A percentile compares a stretch with the other conserved stretches of the same genome.
phyloP scores from a whole-genome alignment of 2,329 filamentous ascomycete species.

The Monilinia aucupariae region DNA sequence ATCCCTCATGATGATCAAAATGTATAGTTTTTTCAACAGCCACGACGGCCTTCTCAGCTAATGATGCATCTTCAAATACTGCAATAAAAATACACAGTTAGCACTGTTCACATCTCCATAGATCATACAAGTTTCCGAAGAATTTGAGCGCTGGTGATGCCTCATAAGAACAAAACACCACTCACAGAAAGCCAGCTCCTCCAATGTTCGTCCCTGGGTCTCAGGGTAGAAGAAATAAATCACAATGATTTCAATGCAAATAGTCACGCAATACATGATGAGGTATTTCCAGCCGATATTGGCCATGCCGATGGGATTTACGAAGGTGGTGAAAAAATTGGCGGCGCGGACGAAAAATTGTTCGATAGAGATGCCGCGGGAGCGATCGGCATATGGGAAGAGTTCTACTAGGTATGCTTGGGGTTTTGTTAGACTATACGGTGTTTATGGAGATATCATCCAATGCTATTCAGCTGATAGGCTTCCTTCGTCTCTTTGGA shows the following conservation, averaged over 20 bases:
- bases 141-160: no score
- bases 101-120: background rate
- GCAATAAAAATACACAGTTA: background rate
- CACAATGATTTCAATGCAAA: slow-evolving; percentile 39
- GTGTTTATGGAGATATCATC: no score
- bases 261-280: slow-evolving; percentile 40
- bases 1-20: slow-evolving; percentile 18
- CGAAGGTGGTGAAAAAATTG: slow-evolving; percentile 34
- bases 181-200: slow-evolving; percentile 42
- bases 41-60: slow-evolving; percentile 35
- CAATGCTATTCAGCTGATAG: no score
- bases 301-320: slow-evolving; percentile 42
- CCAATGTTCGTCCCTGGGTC: slow-evolving; percentile 39
- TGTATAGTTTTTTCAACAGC: slow-evolving; percentile 37
- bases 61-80: slow-evolving; percentile 38
- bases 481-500: no score
- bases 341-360: slow-evolving; percentile 38
- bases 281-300: slow-evolving; percentile 30
- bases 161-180: background rate
- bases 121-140: background rate
- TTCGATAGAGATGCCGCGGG: slow-evolving; percentile 29
- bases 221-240: slow-evolving; percentile 43
- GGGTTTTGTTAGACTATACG: background rate
- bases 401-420: slow-evolving; percentile 53
- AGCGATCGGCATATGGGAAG: slow-evolving; percentile 47